Percentiles rank a stretch among this genome's conserved stretches.
These are phyloP conservation scores for Raffaelea ambrosiae DNA, from an alignment of 2,329 filamentous ascomycete genomes.

Conservation along the genomic window DNA sequence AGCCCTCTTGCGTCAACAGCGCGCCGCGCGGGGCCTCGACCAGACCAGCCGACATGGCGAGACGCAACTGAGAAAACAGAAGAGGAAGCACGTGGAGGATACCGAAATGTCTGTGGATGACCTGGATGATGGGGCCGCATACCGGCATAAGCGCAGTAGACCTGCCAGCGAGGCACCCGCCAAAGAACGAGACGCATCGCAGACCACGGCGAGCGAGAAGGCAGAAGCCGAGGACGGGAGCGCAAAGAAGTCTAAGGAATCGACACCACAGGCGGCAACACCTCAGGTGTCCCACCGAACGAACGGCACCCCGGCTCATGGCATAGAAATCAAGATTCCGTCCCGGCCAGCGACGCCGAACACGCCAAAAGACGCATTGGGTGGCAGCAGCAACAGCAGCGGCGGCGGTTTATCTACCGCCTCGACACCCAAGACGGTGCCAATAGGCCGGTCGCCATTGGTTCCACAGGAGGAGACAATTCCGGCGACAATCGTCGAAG, in stretches of 20 bases:
- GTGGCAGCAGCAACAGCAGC: conserved; percentile 3
- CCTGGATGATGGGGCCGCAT: neutral
- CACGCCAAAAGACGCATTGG: conserved; percentile 18
- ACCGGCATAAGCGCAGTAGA: too few relatives aligned
- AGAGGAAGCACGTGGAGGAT: neutral
- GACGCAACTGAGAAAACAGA: conserved; percentile 52
- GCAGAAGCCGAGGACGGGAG: neutral
- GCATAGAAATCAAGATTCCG: conserved; percentile 54
- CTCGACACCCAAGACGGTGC: conserved; percentile 29
- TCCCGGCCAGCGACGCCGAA: conserved; percentile 54
- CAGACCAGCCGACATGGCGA: conserved; percentile 26
- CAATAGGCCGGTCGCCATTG: conserved; percentile 28
- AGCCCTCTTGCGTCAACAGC: conserved; percentile 69
- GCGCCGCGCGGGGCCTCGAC: conserved; percentile 62
- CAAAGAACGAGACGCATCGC: neutral
- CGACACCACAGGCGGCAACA: conserved; percentile 25
- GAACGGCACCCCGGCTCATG: conserved; percentile 44
- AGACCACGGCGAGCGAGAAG: conserved; percentile 1
- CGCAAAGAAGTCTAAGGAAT: neutral
- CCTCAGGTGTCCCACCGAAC: conserved; percentile 36
- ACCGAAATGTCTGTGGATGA: neutral
- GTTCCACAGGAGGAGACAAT: conserved; percentile 19
- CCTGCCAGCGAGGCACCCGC: too few relatives aligned
- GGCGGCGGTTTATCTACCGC: conserved; percentile 10
- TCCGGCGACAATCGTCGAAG: conserved; percentile 8